Percentiles rank a stretch among this genome's conserved stretches.
Conservation (phyloP, 2,329 filamentous ascomycete genomes). For the Pseudogymnoascus sp. region DNA sequence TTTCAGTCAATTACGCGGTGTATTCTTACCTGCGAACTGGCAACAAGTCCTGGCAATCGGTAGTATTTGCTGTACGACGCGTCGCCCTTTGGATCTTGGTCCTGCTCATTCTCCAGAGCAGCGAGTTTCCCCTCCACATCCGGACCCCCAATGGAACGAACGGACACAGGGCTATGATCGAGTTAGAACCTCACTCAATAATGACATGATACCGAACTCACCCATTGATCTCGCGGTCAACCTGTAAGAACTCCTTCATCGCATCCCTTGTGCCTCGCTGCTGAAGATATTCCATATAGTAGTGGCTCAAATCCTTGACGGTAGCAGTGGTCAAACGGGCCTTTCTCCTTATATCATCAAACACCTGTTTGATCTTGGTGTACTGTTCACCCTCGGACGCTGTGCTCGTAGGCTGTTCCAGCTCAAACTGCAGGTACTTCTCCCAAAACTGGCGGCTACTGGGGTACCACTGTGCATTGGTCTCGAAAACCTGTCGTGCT, state of each 20-base stretch:
- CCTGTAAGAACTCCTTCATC: constrained; percentile 73
- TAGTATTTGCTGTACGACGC: constrained; percentile 37
- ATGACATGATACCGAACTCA: constrained; percentile 31
- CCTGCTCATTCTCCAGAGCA: constrained; percentile 31
- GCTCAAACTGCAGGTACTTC: constrained; percentile 80
- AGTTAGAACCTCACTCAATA: constrained; percentile 10
- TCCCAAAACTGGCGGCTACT: constrained; percentile 87
- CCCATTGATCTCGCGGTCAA: constrained; percentile 87
- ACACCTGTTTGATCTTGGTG: constrained; percentile 70
- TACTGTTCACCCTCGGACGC: constrained; percentile 57
- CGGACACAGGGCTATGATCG: constrained; percentile 32
- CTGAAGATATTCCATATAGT: constrained; percentile 77
- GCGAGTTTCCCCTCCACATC: constrained; percentile 32
- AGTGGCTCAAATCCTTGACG: constrained; percentile 66
- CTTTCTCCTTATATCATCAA: constrained; percentile 64
- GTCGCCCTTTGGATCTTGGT: constrained; percentile 34
- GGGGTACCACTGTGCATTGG: constrained; percentile 74
- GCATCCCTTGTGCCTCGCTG: constrained; percentile 73
- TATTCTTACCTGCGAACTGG: neutral
- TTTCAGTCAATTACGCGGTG: neutral
- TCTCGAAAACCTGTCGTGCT: constrained; percentile 73
- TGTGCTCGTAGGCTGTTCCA: constrained; percentile 65
- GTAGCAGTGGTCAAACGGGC: constrained; percentile 58
- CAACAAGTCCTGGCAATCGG: constrained; percentile 20
- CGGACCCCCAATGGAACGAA: constrained; percentile 29